Evolutionary conservation across 306 rosid species (phyloP).

Genomic region (Ziziphus jujuba): DNA sequence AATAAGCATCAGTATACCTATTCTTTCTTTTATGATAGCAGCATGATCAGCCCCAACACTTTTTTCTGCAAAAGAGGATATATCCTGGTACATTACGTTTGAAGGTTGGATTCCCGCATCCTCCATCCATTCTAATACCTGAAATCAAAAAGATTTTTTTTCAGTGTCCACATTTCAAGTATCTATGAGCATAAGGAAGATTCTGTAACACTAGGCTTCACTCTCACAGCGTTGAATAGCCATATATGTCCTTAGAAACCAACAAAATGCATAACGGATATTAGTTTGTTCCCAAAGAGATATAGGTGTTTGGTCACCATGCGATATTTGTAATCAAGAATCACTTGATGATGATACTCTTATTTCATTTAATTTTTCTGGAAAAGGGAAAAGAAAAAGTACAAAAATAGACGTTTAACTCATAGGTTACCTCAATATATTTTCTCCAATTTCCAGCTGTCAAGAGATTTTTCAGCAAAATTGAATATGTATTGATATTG

Average conservation of each 20-base stretch:
- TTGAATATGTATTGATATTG: conserved; percentile 66
- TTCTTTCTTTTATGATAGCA: conserved; percentile 60
- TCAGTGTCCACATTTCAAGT: background rate
- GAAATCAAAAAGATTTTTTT: conserved; percentile 11
- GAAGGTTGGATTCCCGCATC: conserved; percentile 83
- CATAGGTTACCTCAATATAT: conserved; percentile 70
- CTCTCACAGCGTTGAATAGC: background rate
- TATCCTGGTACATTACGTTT: conserved; percentile 58
- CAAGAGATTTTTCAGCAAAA: conserved; percentile 83
- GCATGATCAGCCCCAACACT: conserved; percentile 71
- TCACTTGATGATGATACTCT: background rate
- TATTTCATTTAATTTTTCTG: background rate
- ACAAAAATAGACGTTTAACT: background rate
- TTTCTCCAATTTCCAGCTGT: conserved; percentile 91
- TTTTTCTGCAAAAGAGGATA: conserved; percentile 61
- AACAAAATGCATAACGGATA: background rate
- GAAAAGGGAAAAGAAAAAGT: conserved; percentile 7
- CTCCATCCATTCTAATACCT: conserved; percentile 94
- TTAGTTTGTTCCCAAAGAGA: background rate
- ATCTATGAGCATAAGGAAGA: background rate
- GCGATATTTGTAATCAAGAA: conserved; percentile 14
- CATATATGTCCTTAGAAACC: conserved; percentile 1
- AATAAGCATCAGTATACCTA: conserved; percentile 54
- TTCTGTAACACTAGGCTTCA: background rate
- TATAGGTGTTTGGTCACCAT: background rate